Base-by-base conservation (phyloP, 306 rosid species). In the Dryas alaskensis region DNA sequence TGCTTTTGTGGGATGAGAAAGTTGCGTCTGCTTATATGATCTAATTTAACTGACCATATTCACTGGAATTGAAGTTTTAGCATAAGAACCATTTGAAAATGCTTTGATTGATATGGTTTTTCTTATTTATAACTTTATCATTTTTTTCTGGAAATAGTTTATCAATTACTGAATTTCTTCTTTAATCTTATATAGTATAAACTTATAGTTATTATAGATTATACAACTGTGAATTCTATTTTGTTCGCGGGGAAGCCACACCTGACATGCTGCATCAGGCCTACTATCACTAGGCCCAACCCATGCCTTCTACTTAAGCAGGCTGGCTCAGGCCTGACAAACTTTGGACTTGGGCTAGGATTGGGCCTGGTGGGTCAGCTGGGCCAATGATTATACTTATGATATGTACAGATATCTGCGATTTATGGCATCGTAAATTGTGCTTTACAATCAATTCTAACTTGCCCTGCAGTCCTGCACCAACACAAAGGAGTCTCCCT, bases 11-110 rank as follows among this genome's bases (percentile, higher is more conserved):
- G 59, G 70, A 46, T 19, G 54, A 59, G 22, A 76, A 31, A 71
- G 73, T 81, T 73, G 31, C 37, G 51, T 52, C 58, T 73, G 31
- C 65, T 73, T 66, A 25, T 70, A 63, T 55, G 44, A 11, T 77
- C 47, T 42, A 12, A 49, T 73, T 40, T 49, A 11, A 19, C 19
- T 13, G 10, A 48, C 50, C n/a, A 8, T 47, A 31, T 65, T 65
- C 31, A 80, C 47, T 44, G 46, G 67, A 62, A 59, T 77, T 39
- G 60, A 37, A 12, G 0, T 63, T 67, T 19, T 50, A 50, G 25
- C 9, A 6, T 3, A 73, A 72, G 19, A 14, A 10, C 27, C 22
- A 0, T 31, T 4, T 27, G 55, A 79, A 8, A 44, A 19, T 8
- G 39, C 52, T 75, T 65, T 58, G 52, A 25, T 7, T 55, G 22